Percentiles rank a stretch among this genome's conserved stretches.
phyloP scores from a whole-genome alignment of 352 stramenopile genomes.

The Elongisporangium prolatum region DNA sequence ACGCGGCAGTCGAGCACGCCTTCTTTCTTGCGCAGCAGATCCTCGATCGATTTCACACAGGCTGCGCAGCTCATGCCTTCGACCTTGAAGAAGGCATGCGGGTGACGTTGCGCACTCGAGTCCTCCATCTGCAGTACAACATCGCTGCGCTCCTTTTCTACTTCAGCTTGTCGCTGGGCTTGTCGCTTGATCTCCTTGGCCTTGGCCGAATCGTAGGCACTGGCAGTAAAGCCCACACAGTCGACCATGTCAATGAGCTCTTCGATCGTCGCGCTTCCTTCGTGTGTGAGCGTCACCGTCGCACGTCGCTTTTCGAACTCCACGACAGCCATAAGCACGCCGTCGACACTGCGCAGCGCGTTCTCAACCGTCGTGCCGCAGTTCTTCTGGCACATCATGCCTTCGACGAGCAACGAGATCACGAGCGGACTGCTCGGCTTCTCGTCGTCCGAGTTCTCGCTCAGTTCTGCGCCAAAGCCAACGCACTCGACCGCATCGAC shows the following conservation, averaged over 20 bases:
- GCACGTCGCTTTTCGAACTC: slow-evolving; percentile 69
- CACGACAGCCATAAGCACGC: slow-evolving; percentile 65
- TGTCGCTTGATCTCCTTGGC: slow-evolving; percentile 46
- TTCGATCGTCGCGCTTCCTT: slow-evolving; percentile 45
- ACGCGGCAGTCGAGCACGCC: slow-evolving; percentile 78
- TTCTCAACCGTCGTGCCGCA: slow-evolving; percentile 90
- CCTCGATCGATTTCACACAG: slow-evolving; percentile 86
- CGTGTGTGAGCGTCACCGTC: slow-evolving; percentile 42
- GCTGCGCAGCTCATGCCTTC: slow-evolving; percentile 86
- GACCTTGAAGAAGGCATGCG: slow-evolving; percentile 76
- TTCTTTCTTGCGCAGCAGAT: slow-evolving; percentile 50
- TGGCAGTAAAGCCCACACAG: slow-evolving; percentile 62
- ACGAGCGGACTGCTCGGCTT: slow-evolving; percentile 22
- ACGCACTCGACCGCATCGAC: slow-evolving; percentile 73
- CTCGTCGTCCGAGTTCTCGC: slow-evolving; percentile 3
- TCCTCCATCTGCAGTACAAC: slow-evolving; percentile 28
- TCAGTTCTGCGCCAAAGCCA: slow-evolving; percentile 68
- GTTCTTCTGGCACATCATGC: slow-evolving; percentile 96
- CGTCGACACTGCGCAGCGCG: slow-evolving; percentile 70
- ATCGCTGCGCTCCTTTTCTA: slow-evolving; percentile 19
- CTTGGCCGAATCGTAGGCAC: slow-evolving; percentile 47
- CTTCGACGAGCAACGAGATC: slow-evolving; percentile 80
- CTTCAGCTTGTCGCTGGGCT: slow-evolving; percentile 28
- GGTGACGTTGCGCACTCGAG: slow-evolving; percentile 21
- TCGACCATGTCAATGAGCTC: slow-evolving; percentile 76